phyloP scores from a whole-genome alignment of 2,329 filamentous ascomycete species.

The Corinectria fuckeliana region DNA sequence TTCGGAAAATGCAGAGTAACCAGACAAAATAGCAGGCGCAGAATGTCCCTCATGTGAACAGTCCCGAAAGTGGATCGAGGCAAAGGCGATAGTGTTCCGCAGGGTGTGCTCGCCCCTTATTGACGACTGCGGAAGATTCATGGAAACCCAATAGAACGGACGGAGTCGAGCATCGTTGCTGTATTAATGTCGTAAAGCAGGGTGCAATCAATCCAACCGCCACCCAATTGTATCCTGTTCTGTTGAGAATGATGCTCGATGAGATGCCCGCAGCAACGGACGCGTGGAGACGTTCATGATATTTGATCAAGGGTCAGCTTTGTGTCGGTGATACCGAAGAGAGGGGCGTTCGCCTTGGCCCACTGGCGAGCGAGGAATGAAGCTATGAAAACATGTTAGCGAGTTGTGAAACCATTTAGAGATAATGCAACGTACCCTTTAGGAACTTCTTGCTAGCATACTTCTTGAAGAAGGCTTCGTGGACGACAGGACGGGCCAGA shows the following conservation, averaged over 20 bases:
- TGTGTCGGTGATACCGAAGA: conserved; percentile 61
- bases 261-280: conserved; percentile 15
- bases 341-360: conserved; percentile 79
- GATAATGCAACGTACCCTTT: conserved; percentile 73
- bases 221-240: conserved; percentile 38
- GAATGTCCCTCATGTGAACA: conserved; percentile 35
- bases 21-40: conserved; percentile 39
- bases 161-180: conserved; percentile 35
- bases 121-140: conserved; percentile 30
- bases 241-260: conserved; percentile 26
- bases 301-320: conserved; percentile 58
- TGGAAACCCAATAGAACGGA: conserved; percentile 32
- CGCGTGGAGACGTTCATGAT: conserved; percentile 36
- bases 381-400: conserved; percentile 57
- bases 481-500: conserved; percentile 84
- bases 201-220: conserved; percentile 42
- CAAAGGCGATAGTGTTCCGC: conserved; percentile 19
- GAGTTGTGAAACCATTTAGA: background rate
- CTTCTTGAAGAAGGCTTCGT: conserved; percentile 99
- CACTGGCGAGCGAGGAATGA: conserved; percentile 91
- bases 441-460: conserved; percentile 99
- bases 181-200: conserved; percentile 45
- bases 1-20: conserved; percentile 45
- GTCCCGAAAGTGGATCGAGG: conserved; percentile 41
- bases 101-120: conserved; percentile 22